These are phyloP conservation scores for Nepenthes mirabilis DNA, from an alignment of 148 eudicot genomes.

Conservation along the genomic window DNA sequence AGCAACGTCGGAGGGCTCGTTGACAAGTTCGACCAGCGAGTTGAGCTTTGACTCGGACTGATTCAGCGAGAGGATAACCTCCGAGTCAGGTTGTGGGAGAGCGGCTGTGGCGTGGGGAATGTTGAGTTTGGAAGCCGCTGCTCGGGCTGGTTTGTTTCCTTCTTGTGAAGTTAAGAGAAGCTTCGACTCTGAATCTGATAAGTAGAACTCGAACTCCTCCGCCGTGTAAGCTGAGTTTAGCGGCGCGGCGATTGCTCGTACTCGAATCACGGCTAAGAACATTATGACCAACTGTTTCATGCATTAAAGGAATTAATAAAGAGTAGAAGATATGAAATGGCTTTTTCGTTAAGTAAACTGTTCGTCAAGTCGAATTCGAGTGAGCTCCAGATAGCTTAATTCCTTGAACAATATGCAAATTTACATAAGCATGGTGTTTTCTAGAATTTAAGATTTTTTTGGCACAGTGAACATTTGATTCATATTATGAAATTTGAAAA, in stretches of 20 bases:
- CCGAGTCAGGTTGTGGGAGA: slow-evolving; percentile 21
- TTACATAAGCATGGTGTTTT: no score
- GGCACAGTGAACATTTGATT: no score
- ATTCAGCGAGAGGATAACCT: slow-evolving; percentile 21
- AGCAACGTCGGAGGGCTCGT: slow-evolving; percentile 64
- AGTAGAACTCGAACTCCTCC: slow-evolving; percentile 85
- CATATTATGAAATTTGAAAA: no score
- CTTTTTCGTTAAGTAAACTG: background rate
- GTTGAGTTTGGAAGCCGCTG: slow-evolving; percentile 50
- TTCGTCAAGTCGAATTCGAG: no score
- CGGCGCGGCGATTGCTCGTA: slow-evolving; percentile 79
- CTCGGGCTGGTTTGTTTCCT: slow-evolving; percentile 63
- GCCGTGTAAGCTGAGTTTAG: slow-evolving; percentile 76
- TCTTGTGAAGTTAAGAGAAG: slow-evolving; percentile 51
- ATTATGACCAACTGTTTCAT: slow-evolving; percentile 53
- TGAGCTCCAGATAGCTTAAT: no score
- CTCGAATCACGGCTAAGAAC: slow-evolving; percentile 82
- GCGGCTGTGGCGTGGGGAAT: slow-evolving; percentile 47
- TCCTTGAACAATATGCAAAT: no score
- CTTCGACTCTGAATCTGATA: slow-evolving; percentile 80
- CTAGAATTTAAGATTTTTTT: no score
- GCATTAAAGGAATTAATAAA: background rate
- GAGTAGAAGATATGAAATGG: background rate
- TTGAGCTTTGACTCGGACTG: slow-evolving; percentile 11
- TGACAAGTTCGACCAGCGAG: slow-evolving; percentile 14